Evolutionary conservation across 2,329 filamentous ascomycete genomes (phyloP), one percentile per base, ranked within the genome.

Genomic region (Pseudocercospora macadamiae): DNA sequence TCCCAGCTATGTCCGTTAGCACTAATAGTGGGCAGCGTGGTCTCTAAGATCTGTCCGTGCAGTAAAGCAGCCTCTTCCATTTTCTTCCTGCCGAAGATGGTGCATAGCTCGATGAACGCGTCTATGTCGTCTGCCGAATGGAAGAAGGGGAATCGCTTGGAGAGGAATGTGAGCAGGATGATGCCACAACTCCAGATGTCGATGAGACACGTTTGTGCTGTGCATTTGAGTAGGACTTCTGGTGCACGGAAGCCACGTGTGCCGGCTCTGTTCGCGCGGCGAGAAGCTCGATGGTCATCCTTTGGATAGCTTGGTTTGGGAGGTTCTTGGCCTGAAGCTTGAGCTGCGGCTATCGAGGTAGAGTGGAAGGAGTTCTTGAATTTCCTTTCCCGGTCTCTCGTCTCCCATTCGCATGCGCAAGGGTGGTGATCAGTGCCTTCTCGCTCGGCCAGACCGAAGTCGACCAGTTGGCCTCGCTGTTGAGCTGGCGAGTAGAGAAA

Each of bases 51-150:
- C 69, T 93, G 90, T 1, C 95, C 95, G 71, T 99, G 95, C 51
- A 96, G 80, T 16, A 91, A 80, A 0, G 91, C 91, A 2, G 89
- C 90, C 30, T 85, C 80, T 71, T 89, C 90, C 93, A 99, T 97
- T 59, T 88, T 86, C 71, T 85, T 87, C 39, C 83, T 83, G 51
- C 95, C 95, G 73, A 97, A 97, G 61, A 99, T 96, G 59, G 91
- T 96, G 32, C 93, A 90, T 66, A 99, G 96, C 75, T 99, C 95
- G 66, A 99, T 93, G 83, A 97, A 89, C 52, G 95, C 95, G 71
- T 99, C 95, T 48, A 99, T 89, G 69, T 99, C 95, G 73, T 99
- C 95, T n/a, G 92, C 89, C 45, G 91, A 96, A 77, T 99, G 97
- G 82, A 99, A 99, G 77, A 99, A 99, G 1, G 95, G 95, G 69